phyloP scores from a whole-genome alignment of 345 rosid genomes.

The Euphorbia pulcherrima region DNA sequence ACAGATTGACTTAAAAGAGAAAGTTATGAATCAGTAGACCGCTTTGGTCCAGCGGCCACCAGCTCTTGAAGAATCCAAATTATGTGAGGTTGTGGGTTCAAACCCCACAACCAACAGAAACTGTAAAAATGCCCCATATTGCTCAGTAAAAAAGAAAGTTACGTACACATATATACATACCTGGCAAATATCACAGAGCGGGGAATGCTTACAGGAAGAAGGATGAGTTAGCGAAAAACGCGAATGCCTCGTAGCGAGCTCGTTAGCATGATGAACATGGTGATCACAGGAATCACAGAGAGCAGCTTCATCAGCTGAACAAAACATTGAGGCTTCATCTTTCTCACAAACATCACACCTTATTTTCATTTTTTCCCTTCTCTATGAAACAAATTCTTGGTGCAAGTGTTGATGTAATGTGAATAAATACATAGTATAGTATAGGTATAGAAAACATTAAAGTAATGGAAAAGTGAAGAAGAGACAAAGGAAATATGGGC shows the following conservation, averaged over 20 bases:
- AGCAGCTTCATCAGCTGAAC: constrained; percentile 79
- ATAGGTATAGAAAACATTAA: background rate
- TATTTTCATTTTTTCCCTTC: constrained; percentile 49
- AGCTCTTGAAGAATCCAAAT: too few species aligned
- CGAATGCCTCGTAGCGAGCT: constrained; percentile 57
- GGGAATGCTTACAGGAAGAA: constrained; percentile 41
- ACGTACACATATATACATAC: too few species aligned
- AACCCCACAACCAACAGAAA: too few species aligned
- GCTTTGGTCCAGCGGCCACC: too few species aligned
- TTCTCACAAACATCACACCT: constrained; percentile 65
- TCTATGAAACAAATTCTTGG: too few species aligned
- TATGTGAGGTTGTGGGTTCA: too few species aligned
- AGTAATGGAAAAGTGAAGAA: background rate
- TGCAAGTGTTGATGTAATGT: background rate
- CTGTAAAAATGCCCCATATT: too few species aligned
- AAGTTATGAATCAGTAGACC: too few species aligned
- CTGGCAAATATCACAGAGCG: constrained; percentile 76
- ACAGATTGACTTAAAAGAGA: too few species aligned
- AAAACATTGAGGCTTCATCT: constrained; percentile 54
- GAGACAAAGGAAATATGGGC: constrained; percentile 31
- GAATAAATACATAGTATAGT: background rate
- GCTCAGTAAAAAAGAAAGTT: too few species aligned
- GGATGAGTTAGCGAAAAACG: constrained; percentile 60
- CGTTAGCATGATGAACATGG: constrained; percentile 65
- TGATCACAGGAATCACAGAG: constrained; percentile 65